These are phyloP conservation scores for Daldinia bambusicola DNA, from an alignment of 495 filamentous ascomycete genomes.

Conservation along the genomic window DNA sequence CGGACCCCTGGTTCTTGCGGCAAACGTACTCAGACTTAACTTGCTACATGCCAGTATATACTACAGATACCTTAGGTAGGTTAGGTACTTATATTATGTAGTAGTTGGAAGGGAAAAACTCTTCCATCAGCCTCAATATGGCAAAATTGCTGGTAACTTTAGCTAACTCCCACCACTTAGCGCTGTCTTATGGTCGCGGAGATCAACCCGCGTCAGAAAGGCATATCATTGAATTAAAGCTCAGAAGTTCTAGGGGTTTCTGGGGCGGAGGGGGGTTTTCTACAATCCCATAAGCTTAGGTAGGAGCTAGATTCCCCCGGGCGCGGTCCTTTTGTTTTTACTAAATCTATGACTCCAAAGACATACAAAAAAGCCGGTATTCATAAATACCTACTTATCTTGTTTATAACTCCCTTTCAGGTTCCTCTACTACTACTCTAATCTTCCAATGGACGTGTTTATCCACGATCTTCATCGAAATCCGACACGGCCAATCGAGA, in stretches of 20 bases:
- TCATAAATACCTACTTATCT: conserved; percentile 6
- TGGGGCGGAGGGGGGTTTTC: background rate
- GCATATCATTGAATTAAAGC: background rate
- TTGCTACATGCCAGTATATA: background rate
- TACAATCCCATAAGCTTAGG: conserved; percentile 5
- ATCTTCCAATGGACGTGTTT: background rate
- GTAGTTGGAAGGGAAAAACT: too few relatives aligned
- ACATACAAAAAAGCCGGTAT: background rate
- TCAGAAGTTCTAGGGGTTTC: background rate
- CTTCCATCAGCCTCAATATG: background rate
- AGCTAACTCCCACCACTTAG: background rate
- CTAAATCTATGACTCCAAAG: background rate
- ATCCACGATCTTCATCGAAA: conserved; percentile 9
- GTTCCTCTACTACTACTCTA: background rate
- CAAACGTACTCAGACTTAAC: background rate
- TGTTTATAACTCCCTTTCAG: background rate
- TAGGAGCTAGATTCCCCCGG: background rate
- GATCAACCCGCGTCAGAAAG: background rate
- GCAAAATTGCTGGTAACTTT: background rate
- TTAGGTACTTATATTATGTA: too few relatives aligned
- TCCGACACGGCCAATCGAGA: conserved; percentile 17
- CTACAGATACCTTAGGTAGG: too few relatives aligned
- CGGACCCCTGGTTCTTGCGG: background rate
- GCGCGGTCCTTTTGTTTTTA: background rate
- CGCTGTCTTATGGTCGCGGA: background rate